phyloP scores from a whole-genome alignment of 2,329 filamentous ascomycete genomes.

The Seiridium unicorne region DNA sequence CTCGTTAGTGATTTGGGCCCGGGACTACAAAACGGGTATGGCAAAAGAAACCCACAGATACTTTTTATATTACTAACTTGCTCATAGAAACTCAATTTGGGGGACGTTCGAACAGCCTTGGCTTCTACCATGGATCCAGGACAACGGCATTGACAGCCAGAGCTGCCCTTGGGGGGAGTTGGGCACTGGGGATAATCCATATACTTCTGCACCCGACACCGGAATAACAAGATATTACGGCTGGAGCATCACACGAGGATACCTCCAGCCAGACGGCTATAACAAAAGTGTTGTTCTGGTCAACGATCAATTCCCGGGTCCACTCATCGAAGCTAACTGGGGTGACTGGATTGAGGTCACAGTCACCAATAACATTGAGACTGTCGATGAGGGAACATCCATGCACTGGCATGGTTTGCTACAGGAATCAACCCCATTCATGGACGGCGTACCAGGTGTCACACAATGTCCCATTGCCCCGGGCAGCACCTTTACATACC shows the following conservation, averaged over 20 bases:
- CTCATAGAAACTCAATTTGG: constrained; percentile 24
- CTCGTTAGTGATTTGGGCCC: constrained; percentile 13
- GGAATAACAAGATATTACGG: constrained; percentile 55
- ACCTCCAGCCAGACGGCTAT: constrained; percentile 57
- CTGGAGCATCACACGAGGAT: constrained; percentile 48
- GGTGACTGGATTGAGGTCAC: constrained; percentile 35
- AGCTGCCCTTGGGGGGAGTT: constrained; percentile 47
- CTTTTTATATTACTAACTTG: background rate
- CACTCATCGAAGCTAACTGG: constrained; percentile 49
- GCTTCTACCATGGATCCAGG: constrained; percentile 27
- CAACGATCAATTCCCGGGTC: constrained; percentile 55
- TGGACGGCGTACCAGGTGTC: constrained; percentile 51
- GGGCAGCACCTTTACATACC: constrained; percentile 52
- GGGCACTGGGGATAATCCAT: constrained; percentile 47
- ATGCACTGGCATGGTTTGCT: constrained; percentile 56
- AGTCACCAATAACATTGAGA: constrained; percentile 26
- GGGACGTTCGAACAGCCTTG: constrained; percentile 29
- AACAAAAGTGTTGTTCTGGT: constrained; percentile 39
- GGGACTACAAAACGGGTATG: constrained; percentile 26
- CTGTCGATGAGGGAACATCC: constrained; percentile 35
- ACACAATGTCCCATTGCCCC: constrained; percentile 68
- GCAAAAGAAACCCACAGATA: background rate
- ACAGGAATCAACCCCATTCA: constrained; percentile 46
- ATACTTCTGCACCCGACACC: constrained; percentile 46
- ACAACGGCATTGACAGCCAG: constrained; percentile 10